These are phyloP conservation scores for Pyrenochaeta sp. DNA, from an alignment of 2,329 filamentous ascomycete genomes.

Conservation along the genomic window DNA sequence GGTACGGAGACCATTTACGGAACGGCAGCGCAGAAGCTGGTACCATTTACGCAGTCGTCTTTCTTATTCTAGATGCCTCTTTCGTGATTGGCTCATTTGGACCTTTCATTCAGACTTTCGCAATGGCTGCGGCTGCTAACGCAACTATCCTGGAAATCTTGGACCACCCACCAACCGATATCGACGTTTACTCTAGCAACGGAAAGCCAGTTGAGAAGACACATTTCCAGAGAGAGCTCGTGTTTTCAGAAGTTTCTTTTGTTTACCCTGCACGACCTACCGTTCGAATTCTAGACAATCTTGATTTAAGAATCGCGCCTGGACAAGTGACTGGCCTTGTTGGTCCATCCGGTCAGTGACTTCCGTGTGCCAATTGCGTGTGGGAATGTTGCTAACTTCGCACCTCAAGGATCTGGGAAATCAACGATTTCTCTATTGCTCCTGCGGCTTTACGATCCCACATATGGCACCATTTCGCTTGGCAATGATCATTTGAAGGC, in stretches of 20 bases:
- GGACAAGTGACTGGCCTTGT: constrained; percentile 57
- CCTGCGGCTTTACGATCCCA: constrained; percentile 50
- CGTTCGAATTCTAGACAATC: constrained; percentile 49
- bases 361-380: background rate
- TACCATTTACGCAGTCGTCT: constrained; percentile 70
- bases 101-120: constrained; percentile 66
- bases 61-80: constrained; percentile 70
- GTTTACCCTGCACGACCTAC: constrained; percentile 56
- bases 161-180: constrained; percentile 50
- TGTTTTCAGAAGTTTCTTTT: constrained; percentile 52
- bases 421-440: constrained; percentile 56
- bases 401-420: constrained; percentile 41
- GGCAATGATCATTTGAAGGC: constrained; percentile 36
- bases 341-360: constrained; percentile 51
- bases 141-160: constrained; percentile 56
- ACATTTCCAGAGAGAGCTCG: constrained; percentile 42
- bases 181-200: constrained; percentile 49
- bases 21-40: constrained; percentile 52
- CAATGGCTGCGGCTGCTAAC: constrained; percentile 62
- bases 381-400: background rate
- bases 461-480: constrained; percentile 37
- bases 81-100: constrained; percentile 70
- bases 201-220: constrained; percentile 25
- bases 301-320: constrained; percentile 48
- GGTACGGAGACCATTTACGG: constrained; percentile 49